Evolutionary conservation across 805 yeast genomes (phyloP).

Genomic region (Candida silvatica): DNA sequence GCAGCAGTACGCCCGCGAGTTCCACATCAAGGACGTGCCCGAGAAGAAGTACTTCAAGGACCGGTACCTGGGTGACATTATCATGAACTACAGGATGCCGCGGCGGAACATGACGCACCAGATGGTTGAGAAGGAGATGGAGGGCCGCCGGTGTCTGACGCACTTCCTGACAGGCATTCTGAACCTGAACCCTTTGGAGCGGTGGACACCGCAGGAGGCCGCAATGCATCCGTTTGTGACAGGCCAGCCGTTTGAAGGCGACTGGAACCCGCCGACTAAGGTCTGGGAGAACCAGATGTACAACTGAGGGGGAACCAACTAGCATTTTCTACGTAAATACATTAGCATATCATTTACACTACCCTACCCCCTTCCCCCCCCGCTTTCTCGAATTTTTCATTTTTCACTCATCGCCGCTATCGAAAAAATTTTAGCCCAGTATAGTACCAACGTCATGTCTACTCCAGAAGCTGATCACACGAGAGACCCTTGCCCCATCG

Average conservation of each 20-base stretch:
- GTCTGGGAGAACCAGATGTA: conserved; percentile 13
- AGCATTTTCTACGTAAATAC: background rate
- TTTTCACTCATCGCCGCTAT: background rate
- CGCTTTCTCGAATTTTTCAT: background rate
- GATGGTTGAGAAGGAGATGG: conserved; percentile 61
- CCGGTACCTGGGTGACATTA: conserved; percentile 58
- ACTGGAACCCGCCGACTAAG: conserved; percentile 40
- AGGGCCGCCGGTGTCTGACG: conserved; percentile 58
- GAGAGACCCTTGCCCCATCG: conserved; percentile 98
- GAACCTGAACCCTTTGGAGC: conserved; percentile 81
- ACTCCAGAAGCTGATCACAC: conserved; percentile 75
- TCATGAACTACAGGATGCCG: conserved; percentile 66
- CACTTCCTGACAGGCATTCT: conserved; percentile 76
- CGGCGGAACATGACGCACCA: conserved; percentile 44
- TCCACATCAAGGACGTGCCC: conserved; percentile 57
- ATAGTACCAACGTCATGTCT: conserved; percentile 48
- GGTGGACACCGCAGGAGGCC: conserved; percentile 98
- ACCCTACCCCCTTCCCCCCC: background rate
- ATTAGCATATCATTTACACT: background rate
- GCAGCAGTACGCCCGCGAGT: conserved; percentile 45
- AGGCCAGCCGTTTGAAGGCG: conserved; percentile 42
- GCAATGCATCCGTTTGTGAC: conserved; percentile 84
- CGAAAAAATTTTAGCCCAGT: background rate
- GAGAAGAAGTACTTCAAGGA: conserved; percentile 75
- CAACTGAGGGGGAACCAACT: background rate